phyloP scores from a whole-genome alignment of 2,329 filamentous ascomycete genomes.

The Cadophora sp. region DNA sequence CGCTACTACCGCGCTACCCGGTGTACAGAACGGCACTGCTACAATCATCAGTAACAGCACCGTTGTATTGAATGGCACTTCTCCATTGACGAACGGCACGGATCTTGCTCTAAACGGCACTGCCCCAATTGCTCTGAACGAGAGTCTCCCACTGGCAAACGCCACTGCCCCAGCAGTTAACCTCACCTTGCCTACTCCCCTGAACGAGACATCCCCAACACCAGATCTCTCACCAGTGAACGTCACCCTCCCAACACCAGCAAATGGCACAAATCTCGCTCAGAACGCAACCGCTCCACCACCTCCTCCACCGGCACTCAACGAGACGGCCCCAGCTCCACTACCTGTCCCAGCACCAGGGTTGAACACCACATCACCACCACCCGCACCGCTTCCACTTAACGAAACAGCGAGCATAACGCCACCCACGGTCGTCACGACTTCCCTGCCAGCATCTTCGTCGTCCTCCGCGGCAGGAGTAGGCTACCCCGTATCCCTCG shows the following conservation, averaged over 20 bases:
- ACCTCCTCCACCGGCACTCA: background rate
- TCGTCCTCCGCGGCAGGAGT: background rate
- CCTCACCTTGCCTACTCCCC: background rate
- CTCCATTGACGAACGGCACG: constrained; percentile 13
- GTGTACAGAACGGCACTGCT: constrained; percentile 25
- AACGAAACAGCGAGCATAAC: background rate
- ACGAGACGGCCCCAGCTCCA: background rate
- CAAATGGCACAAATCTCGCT: background rate
- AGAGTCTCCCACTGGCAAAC: background rate
- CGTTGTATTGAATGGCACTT: constrained; percentile 16
- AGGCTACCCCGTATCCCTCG: background rate
- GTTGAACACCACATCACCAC: background rate
- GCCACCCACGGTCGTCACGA: background rate
- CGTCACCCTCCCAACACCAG: background rate
- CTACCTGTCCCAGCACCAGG: background rate
- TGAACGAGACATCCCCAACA: background rate
- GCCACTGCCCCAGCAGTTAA: constrained; percentile 7
- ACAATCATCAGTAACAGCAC: constrained; percentile 28
- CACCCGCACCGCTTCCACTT: background rate
- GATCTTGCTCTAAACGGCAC: background rate
- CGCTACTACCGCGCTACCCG: constrained; percentile 16
- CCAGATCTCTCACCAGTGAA: background rate
- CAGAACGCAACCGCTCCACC: background rate
- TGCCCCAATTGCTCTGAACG: background rate
- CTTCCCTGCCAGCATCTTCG: background rate